phyloP scores from a whole-genome alignment of 352 stramenopile species.

The Pilasporangium apinafurcum region DNA sequence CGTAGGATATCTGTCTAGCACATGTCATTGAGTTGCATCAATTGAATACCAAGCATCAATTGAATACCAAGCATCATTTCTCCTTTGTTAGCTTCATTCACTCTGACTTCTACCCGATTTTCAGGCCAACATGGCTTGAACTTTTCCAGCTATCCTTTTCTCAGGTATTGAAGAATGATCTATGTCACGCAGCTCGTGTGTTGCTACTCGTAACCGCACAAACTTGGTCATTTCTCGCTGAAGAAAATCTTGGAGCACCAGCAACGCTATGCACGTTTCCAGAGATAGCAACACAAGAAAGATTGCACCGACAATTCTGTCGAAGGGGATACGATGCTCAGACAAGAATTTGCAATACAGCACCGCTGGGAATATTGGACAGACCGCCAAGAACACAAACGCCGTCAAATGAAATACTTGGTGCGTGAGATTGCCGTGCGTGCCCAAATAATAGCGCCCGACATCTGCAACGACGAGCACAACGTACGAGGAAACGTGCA shows the following conservation, averaged over 20 bases:
- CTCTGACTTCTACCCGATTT: too few relatives aligned
- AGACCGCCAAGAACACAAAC: conserved; percentile 64
- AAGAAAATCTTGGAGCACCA: conserved; percentile 47
- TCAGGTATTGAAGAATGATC: too few relatives aligned
- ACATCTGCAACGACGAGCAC: conserved; percentile 37
- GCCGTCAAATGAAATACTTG: conserved; percentile 62
- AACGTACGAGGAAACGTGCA: conserved; percentile 36
- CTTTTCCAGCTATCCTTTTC: too few relatives aligned
- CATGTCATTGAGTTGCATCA: too few relatives aligned
- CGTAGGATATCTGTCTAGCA: too few relatives aligned
- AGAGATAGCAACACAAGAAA: conserved; percentile 30
- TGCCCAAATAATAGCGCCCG: conserved; percentile 51
- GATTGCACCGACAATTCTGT: conserved; percentile 23
- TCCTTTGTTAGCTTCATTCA: too few relatives aligned
- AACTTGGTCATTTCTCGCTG: conserved; percentile 54
- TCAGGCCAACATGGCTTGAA: too few relatives aligned
- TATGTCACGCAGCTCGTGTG: conserved; percentile 6
- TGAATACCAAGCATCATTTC: too few relatives aligned
- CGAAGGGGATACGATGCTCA: conserved; percentile 43
- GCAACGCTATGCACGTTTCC: conserved; percentile 24
- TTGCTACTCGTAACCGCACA: conserved; percentile 36
- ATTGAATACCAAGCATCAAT: too few relatives aligned
- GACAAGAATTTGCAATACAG: conserved; percentile 48
- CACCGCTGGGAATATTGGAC: conserved; percentile 44
- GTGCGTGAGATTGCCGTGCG: conserved; percentile 39